Percentiles rank a stretch among this genome's conserved stretches.
phyloP scores from a whole-genome alignment of 2,329 filamentous ascomycete genomes.

The Beauveria pseudobassiana region DNA sequence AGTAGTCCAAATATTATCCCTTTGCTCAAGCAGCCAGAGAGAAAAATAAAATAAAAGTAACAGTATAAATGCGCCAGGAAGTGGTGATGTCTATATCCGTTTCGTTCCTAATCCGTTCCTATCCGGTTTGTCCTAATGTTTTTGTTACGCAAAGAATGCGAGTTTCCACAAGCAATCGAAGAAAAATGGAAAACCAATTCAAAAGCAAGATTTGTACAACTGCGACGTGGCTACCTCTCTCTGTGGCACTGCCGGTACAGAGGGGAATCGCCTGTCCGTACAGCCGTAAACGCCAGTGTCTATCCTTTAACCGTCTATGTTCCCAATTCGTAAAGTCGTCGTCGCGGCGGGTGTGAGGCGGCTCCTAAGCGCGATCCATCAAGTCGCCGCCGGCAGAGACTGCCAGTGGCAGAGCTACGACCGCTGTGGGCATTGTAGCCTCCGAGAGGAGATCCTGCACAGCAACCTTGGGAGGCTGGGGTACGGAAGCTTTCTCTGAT shows the following conservation, averaged over 20 bases:
- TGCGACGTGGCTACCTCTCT: background rate
- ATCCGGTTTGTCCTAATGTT: constrained; percentile 3
- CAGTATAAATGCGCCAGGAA: constrained; percentile 13
- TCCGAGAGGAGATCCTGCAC: constrained; percentile 76
- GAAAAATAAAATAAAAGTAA: constrained; percentile 2
- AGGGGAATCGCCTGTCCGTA: background rate
- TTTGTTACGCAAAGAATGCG: background rate
- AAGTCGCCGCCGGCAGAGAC: constrained; percentile 67
- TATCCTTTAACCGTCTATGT: constrained; percentile 32
- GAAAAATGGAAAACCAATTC: background rate
- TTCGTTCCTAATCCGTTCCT: constrained; percentile 5
- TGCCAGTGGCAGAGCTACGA: constrained; percentile 69
- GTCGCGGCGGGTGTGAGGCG: constrained; percentile 16
- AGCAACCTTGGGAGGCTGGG: constrained; percentile 81
- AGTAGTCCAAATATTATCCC: constrained; percentile 14
- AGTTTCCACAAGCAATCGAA: background rate
- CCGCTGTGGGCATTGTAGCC: constrained; percentile 59
- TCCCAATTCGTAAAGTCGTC: constrained; percentile 32
- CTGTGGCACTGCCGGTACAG: background rate
- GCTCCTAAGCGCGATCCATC: constrained; percentile 43
- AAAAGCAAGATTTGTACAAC: constrained; percentile 6
- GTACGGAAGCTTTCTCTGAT: constrained; percentile 83
- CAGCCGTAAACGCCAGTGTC: constrained; percentile 29
- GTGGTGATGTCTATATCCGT: constrained; percentile 17
- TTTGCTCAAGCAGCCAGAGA: background rate